Evolutionary conservation across 441 rosid species (phyloP), one percentile per base, ranked within the genome.

Genomic region (Lagerstroemia fauriei): DNA sequence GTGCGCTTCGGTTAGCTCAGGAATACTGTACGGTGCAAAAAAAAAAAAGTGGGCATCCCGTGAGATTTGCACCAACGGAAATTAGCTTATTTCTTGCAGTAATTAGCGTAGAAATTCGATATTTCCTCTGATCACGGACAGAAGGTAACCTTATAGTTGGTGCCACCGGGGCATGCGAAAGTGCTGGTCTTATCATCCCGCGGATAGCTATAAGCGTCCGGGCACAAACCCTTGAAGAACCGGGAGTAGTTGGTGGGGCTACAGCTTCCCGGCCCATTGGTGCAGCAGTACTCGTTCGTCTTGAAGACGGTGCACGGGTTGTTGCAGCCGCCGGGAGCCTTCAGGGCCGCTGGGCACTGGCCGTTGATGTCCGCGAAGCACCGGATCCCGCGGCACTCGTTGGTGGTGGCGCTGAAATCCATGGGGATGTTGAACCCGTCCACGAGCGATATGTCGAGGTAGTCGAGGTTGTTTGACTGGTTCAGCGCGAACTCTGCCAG

Each of bases 371-470:
- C 69, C 18, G 46, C 80, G 25, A 71, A 48, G 69, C 80, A 77
- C 16, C 50, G 46, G 80, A 77, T 77, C 7, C 66, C 80, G 8
- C 70, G 80, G 50, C 80, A 77, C 27, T 3, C 46, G 14, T 27
- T 24, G 46, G 70, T 48, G 3, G 82, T 84, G 16, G 84, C 79
- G 75, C 76, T 63, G 78, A 84, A 84, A 24, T 76, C 84, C 81
- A 84, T 72, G 18, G 86, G 86, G 75, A 84, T 65, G 53, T 84
- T 84, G 68, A 84, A 84, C 9, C 84, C 86, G 3, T 84, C 83
- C 1, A 84, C 78, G 2, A 80, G 32, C 16, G 86, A 84, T 14
- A 84, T 80, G 41, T 84, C 86, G 47, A 75, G 66, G 75, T 71
- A 81, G 75, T 85, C 82, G 57, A 31, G 6, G 81, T 73, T 81